phyloP scores from a whole-genome alignment of 2,329 filamentous ascomycete genomes.

The Aureobasidium sp. region DNA sequence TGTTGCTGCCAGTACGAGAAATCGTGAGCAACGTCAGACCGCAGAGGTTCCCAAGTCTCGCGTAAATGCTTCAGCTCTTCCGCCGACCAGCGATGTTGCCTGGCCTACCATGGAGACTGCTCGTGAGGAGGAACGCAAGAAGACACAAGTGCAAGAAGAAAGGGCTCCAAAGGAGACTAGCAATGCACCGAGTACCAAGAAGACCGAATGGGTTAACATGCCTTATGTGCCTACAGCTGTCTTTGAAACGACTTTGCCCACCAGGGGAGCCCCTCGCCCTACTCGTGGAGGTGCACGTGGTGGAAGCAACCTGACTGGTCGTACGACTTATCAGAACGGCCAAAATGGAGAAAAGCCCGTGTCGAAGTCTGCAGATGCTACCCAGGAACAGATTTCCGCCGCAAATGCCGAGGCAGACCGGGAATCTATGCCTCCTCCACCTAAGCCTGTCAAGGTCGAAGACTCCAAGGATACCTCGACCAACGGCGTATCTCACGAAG shows the following conservation, averaged over 20 bases:
- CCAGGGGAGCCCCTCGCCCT: constrained; percentile 15
- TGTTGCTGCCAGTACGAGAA: constrained; percentile 5
- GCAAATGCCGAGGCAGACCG: constrained; percentile 19
- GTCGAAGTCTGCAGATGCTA: neutral
- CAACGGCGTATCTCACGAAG: constrained; percentile 1
- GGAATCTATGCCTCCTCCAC: constrained; percentile 20
- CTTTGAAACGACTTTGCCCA: constrained; percentile 73
- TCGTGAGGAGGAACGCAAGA: constrained; percentile 68
- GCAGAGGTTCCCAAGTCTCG: neutral
- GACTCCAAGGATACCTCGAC: neutral
- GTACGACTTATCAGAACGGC: constrained; percentile 28
- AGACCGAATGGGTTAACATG: constrained; percentile 79
- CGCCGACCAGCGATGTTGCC: constrained; percentile 63
- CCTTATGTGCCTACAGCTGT: constrained; percentile 75
- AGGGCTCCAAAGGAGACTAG: constrained; percentile 59
- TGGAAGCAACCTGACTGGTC: constrained; percentile 39
- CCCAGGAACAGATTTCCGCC: neutral
- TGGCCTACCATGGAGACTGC: constrained; percentile 89
- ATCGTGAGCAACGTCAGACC: constrained; percentile 5
- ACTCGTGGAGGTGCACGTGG: constrained; percentile 49
- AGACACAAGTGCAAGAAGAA: constrained; percentile 55
- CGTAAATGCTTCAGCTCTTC: constrained; percentile 30
- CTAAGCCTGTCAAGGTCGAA: constrained; percentile 16
- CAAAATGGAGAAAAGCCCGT: constrained; percentile 5
- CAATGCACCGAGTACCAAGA: constrained; percentile 45